phyloP scores from a whole-genome alignment of 768 basidiomycete genomes.

The Suillus subalutaceus region DNA sequence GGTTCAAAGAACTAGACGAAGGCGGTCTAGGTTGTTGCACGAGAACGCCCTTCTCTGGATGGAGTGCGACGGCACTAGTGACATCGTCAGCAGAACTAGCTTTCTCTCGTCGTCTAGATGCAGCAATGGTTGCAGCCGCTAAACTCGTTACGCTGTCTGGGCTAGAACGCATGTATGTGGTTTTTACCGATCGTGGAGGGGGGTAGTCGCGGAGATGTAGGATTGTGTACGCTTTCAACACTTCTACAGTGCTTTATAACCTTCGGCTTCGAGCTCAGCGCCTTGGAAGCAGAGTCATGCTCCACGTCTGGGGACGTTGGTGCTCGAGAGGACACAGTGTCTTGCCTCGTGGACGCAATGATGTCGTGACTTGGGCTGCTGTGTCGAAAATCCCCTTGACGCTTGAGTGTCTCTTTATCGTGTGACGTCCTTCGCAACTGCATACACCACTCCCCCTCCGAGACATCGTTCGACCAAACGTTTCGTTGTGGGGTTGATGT shows the following conservation, averaged over 20 bases:
- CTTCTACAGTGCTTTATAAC: constrained; percentile 67
- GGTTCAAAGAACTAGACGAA: constrained; percentile 23
- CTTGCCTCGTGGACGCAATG: constrained; percentile 41
- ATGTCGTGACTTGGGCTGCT: constrained; percentile 49
- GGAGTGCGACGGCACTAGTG: constrained; percentile 14
- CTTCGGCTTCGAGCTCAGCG: constrained; percentile 38
- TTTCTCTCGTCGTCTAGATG: constrained; percentile 28
- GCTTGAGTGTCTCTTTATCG: constrained; percentile 29
- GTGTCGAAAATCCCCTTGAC: constrained; percentile 34
- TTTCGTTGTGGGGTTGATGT: constrained; percentile 84
- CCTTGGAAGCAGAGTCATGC: constrained; percentile 23
- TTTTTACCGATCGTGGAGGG: constrained; percentile 38
- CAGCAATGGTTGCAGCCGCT: constrained; percentile 25
- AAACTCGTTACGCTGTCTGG: constrained; percentile 37
- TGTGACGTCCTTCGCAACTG: constrained; percentile 52
- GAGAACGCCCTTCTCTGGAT: constrained; percentile 20
- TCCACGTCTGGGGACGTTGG: constrained; percentile 17
- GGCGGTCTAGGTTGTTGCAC: constrained; percentile 22
- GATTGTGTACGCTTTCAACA: constrained; percentile 55
- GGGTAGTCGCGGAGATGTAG: constrained; percentile 27
- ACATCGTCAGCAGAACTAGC: constrained; percentile 30
- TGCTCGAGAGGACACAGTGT: constrained; percentile 23
- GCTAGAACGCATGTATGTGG: constrained; percentile 44
- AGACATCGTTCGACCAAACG: constrained; percentile 93
- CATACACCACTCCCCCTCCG: constrained; percentile 83